Base-by-base conservation (phyloP, 768 basidiomycete species). In the Lanmaoa rubissima region DNA sequence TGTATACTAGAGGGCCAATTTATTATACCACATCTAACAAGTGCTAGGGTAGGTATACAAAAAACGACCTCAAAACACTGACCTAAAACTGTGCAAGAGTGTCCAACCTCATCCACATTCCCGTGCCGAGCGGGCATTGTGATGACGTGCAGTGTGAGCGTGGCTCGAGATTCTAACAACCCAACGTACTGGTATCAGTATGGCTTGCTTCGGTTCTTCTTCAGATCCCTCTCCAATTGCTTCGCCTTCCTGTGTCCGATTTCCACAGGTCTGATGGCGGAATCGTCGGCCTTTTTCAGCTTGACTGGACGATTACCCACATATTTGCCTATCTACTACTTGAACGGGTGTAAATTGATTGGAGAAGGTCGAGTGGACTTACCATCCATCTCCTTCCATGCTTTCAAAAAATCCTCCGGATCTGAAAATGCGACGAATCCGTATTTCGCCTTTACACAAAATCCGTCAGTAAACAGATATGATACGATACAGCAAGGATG, bases 361-460 rank as follows among this genome's bases (percentile, higher is more conserved):
- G 13, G 5, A 44, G 11, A 54, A 52, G 32, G 32, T 51, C 1
- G 34, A 49, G 4, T 40, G 42, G 1, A 70, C 89, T 36, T 63
- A 92, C 95, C 96, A 72, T 98, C 94, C 95, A 97, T 98, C 73
- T 98, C 95, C 71, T 98, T 98, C 96, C 96, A 99, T 17, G 96
- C 96, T 69, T 86, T 95, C 54, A 99, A 72, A 73, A 98, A 98
- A 71, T 99, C 97, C 74, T 99, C 97, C 0, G 97, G 97, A 68
- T 98, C 97, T 43, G 91, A 92, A 74, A 98, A 99, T 1, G 93
- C 93, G 28, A 98, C 93, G 68, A 99, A 99, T 4, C 95, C 97
- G 68, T 87, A 99, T 72, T 92, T 97, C 0, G 96, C 95, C 93
- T 96, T 54, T 2, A 61, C 21, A 52, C 14, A 43, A 26, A 35